A percentile compares a stretch with the other conserved stretches of the same genome.
phyloP scores from a whole-genome alignment of 768 basidiomycete species.

The Guyanaporus albipodus region DNA sequence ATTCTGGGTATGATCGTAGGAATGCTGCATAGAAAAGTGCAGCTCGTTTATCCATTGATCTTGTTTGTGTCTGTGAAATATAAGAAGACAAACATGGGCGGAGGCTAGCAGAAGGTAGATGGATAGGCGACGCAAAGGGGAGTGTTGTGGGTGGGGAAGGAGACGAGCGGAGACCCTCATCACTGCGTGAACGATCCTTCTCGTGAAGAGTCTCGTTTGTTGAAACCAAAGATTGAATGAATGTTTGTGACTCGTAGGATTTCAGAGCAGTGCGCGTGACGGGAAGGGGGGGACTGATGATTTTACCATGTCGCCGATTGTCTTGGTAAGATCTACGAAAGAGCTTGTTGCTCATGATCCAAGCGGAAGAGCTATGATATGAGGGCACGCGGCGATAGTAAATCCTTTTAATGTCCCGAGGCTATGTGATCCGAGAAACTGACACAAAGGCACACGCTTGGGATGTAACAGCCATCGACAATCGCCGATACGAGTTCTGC shows the following conservation, averaged over 20 bases:
- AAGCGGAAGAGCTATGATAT: no score
- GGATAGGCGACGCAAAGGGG: neutral
- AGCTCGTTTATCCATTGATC: conserved; percentile 32
- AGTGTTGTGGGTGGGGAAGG: no score
- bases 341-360: conserved; percentile 32
- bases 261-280: conserved; percentile 37
- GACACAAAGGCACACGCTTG: no score
- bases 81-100: conserved; percentile 19
- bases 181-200: conserved; percentile 17
- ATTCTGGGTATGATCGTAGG: conserved; percentile 47
- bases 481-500: no score
- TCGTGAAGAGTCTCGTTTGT: conserved; percentile 41
- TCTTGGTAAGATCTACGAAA: conserved; percentile 18
- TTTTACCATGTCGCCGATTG: conserved; percentile 2
- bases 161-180: conserved; percentile 3
- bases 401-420: no score
- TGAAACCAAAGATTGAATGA: conserved; percentile 32
- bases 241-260: conserved; percentile 35
- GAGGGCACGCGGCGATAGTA: no score
- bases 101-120: neutral
- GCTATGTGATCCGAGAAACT: no score
- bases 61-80: conserved; percentile 25
- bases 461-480: no score
- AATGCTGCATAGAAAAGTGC: conserved; percentile 48
- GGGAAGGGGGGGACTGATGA: conserved; percentile 11